Percentiles rank a stretch among this genome's conserved stretches.
These are phyloP conservation scores for button mushroom (Agaricus bisporus) DNA, from an alignment of 768 basidiomycete genomes.

Conservation along the genomic window DNA sequence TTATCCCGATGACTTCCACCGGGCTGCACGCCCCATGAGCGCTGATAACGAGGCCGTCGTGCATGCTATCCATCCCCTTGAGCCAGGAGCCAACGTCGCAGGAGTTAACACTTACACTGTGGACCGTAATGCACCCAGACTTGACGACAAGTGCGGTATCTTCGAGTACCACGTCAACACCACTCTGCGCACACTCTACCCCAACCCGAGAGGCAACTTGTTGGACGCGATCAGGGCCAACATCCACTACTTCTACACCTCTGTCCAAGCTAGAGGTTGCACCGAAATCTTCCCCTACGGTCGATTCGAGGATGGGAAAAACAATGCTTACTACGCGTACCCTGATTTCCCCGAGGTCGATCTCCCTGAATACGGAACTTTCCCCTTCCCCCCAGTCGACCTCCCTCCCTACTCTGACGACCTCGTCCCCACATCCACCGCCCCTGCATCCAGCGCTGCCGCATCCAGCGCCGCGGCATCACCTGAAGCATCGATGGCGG, in stretches of 20 bases:
- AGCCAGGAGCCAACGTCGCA: constrained; percentile 12
- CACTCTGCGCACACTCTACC: constrained; percentile 14
- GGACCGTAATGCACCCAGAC: constrained; percentile 10
- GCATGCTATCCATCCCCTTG: constrained; percentile 8
- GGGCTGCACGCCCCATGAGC: constrained; percentile 7
- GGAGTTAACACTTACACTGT: constrained; percentile 12
- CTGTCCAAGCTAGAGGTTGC: background rate
- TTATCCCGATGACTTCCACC: constrained; percentile 13
- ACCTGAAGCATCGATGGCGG: no score
- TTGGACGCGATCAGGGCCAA: constrained; percentile 12
- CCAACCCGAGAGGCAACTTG: constrained; percentile 13
- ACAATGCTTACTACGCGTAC: no score
- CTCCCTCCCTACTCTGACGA: no score
- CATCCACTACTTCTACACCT: constrained; percentile 5
- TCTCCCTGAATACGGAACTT: no score
- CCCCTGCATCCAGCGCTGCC: no score
- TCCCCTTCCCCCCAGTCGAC: no score
- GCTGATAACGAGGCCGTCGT: background rate
- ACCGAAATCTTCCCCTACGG: constrained; percentile 12
- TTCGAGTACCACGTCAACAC: constrained; percentile 15
- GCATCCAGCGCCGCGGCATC: no score
- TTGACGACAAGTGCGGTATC: constrained; percentile 10
- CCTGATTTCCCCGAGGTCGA: no score
- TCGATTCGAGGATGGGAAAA: background rate
- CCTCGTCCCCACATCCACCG: no score